phyloP scores from a whole-genome alignment of 371 early-diverging fungal species.

The Syncephalastrum monosporum region DNA sequence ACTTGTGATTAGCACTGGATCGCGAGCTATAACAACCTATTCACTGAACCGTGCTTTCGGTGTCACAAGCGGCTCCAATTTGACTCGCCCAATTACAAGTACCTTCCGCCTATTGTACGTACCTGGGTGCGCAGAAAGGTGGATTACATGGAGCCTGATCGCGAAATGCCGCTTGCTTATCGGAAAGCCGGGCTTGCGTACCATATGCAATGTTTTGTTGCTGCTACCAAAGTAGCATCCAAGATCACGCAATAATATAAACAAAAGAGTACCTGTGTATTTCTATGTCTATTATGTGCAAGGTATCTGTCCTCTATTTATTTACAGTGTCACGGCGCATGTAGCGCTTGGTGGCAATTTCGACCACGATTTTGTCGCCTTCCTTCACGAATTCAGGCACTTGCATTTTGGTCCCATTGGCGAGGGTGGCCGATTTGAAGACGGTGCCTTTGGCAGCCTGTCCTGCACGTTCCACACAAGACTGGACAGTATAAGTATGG shows the following conservation, averaged over 20 bases:
- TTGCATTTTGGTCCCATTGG: constrained; percentile 68
- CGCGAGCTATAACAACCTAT: constrained; percentile 36
- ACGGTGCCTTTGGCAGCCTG: constrained; percentile 74
- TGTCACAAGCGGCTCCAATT: constrained; percentile 44
- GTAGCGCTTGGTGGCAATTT: constrained; percentile 68
- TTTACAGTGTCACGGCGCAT: constrained; percentile 42
- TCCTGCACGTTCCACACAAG: constrained; percentile 47
- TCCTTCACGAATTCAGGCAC: constrained; percentile 83
- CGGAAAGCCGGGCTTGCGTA: constrained; percentile 23
- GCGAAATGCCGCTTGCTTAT: constrained; percentile 9
- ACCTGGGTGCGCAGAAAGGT: constrained; percentile 35
- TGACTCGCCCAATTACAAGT: constrained; percentile 45
- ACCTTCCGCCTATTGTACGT: constrained; percentile 45
- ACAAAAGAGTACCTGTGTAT: too few species aligned
- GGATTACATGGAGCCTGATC: constrained; percentile 9
- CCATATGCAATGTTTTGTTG: constrained; percentile 40
- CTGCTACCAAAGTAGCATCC: constrained; percentile 18
- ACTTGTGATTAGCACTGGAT: constrained; percentile 34
- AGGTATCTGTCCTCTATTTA: neutral
- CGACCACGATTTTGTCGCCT: constrained; percentile 78
- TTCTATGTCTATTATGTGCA: too few species aligned
- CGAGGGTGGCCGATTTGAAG: constrained; percentile 68
- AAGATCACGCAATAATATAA: constrained; percentile 7
- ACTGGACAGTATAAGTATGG: constrained; percentile 40
- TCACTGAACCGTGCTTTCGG: constrained; percentile 38